These are phyloP conservation scores for Solanum sparsipilum DNA, from an alignment of 257 asterid species.

Conservation along the genomic window DNA sequence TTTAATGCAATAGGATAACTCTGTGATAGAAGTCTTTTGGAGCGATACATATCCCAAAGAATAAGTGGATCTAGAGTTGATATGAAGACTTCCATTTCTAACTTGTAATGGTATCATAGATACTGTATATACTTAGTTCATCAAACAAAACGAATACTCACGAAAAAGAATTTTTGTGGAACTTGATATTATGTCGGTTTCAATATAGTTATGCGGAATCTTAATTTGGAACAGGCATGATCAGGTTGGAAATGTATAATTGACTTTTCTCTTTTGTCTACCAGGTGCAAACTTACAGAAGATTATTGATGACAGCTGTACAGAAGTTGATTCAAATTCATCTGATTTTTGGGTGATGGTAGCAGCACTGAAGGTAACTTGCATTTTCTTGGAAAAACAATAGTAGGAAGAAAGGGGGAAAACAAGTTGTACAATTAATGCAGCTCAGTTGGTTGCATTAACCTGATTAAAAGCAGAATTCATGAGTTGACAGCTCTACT, in stretches of 20 bases:
- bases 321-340: conserved; percentile 70
- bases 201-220: not conserved
- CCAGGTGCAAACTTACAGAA: conserved; percentile 58
- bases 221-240: not conserved
- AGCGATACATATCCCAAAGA: not conserved
- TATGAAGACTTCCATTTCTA: not conserved
- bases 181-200: not conserved
- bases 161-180: not conserved
- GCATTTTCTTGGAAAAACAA: not conserved
- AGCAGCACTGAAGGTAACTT: conserved; percentile 77
- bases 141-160: not conserved
- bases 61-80: not conserved
- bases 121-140: not conserved
- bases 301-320: conserved; percentile 55
- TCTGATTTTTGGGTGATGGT: conserved; percentile 94
- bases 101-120: not conserved
- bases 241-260: not conserved
- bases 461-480: not conserved
- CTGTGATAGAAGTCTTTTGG: not conserved
- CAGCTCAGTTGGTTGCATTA: not conserved
- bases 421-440: not conserved
- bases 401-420: not conserved
- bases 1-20: not conserved
- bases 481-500: not conserved
- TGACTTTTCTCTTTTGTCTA: conserved; percentile 14